Evolutionary conservation across 73 alveolate species (phyloP).

Genomic region (Stentor coeruleus): DNA sequence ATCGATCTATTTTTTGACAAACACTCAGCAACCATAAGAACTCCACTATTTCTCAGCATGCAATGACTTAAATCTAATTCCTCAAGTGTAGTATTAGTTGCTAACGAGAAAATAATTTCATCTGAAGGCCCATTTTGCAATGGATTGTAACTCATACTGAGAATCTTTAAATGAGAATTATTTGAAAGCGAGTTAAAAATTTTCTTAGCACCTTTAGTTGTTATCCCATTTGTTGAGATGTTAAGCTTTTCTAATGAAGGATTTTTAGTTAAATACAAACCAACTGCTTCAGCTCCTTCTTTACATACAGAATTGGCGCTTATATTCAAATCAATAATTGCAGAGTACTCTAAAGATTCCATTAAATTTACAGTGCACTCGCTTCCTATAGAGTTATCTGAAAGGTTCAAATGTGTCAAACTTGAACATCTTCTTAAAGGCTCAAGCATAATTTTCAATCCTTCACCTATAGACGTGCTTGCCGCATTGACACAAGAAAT

Average conservation of each 20-base stretch:
- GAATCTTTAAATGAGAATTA: neutral
- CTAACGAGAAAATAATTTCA: neutral
- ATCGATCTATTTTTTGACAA: neutral
- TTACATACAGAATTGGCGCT: neutral
- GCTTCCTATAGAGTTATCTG: conserved; percentile 21
- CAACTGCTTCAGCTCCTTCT: neutral
- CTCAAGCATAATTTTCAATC: conserved; percentile 34
- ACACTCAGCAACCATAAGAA: neutral
- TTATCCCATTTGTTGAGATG: neutral
- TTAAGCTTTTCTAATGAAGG: neutral
- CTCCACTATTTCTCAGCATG: neutral
- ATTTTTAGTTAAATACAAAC: neutral
- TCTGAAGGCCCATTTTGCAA: neutral
- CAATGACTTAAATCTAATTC: neutral
- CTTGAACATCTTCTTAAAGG: conserved; percentile 25
- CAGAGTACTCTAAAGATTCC: neutral
- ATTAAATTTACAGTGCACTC: neutral
- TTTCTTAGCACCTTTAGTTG: neutral
- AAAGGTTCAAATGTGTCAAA: conserved; percentile 32
- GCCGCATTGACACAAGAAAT: conserved; percentile 24
- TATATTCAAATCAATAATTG: neutral
- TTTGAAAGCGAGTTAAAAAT: neutral
- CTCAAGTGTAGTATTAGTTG: neutral
- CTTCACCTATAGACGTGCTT: conserved; percentile 31
- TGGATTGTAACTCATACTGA: neutral